These are phyloP conservation scores for Candolleomyces aberdarensis DNA, from an alignment of 768 basidiomycete species.

Conservation along the genomic window DNA sequence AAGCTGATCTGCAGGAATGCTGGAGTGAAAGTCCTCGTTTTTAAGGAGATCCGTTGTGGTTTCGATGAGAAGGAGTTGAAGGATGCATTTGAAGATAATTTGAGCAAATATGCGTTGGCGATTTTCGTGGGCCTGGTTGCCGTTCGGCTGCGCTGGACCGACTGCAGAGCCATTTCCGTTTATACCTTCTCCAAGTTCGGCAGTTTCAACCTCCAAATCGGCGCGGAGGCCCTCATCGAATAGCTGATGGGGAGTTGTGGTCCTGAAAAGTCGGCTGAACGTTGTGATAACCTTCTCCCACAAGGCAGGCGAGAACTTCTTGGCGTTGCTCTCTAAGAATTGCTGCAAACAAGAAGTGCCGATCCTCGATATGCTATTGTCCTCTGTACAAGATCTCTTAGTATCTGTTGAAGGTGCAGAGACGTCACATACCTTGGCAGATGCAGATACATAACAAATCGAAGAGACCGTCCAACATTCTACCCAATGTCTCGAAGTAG, in stretches of 20 bases:
- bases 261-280: slow-evolving; percentile 95
- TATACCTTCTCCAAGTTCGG: neutral
- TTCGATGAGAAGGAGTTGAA: slow-evolving; percentile 94
- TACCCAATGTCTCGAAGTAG: slow-evolving; percentile 88
- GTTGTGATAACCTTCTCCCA: slow-evolving; percentile 94
- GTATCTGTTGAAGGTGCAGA: neutral
- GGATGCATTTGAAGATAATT: slow-evolving; percentile 99
- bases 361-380: slow-evolving; percentile 95
- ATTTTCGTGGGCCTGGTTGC: slow-evolving; percentile 51
- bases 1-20: slow-evolving; percentile 92
- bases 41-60: slow-evolving; percentile 94
- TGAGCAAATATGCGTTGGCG: slow-evolving; percentile 92
- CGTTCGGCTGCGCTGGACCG: slow-evolving; percentile 18
- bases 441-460: slow-evolving; percentile 95
- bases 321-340: slow-evolving; percentile 88
- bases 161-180: slow-evolving; percentile 40
- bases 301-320: slow-evolving; percentile 74
- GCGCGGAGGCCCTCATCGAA: slow-evolving; percentile 91
- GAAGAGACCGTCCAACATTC: slow-evolving; percentile 88
- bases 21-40: slow-evolving; percentile 86
- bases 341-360: slow-evolving; percentile 98
- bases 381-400: slow-evolving; percentile 54
- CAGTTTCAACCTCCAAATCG: slow-evolving; percentile 55
- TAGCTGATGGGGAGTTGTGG: slow-evolving; percentile 94
- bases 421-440: slow-evolving; percentile 77